Percentiles rank a stretch among this genome's conserved stretches.
phyloP scores from a whole-genome alignment of 768 basidiomycete species.

The Xanthoconium stramineum region DNA sequence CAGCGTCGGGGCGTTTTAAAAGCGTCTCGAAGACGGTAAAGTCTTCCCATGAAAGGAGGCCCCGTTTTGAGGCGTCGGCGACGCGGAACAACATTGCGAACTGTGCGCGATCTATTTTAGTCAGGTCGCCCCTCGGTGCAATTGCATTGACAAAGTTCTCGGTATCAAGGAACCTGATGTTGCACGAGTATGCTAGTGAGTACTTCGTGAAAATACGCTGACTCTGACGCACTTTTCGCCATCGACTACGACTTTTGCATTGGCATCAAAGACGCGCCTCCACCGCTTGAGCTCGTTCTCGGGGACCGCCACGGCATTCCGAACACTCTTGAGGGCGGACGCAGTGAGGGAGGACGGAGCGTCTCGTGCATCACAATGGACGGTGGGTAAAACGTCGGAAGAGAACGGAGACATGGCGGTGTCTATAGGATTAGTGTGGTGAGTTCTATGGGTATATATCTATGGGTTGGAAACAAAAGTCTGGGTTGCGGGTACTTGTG shows the following conservation, averaged over 20 bases:
- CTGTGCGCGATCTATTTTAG: conserved; percentile 83
- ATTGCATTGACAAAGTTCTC: conserved; percentile 95
- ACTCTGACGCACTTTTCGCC: conserved; percentile 71
- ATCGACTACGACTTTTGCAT: conserved; percentile 67
- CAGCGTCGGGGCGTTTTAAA: conserved; percentile 91
- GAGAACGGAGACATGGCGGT: conserved; percentile 37
- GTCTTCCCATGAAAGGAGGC: conserved; percentile 89
- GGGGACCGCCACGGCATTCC: conserved; percentile 64
- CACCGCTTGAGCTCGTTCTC: conserved; percentile 87
- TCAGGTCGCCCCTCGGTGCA: conserved; percentile 80
- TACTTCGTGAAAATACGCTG: conserved; percentile 18
- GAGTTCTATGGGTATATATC: conserved; percentile 33
- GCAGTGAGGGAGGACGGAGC: conserved; percentile 43
- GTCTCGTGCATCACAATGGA: conserved; percentile 50
- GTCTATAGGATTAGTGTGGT: conserved; percentile 31
- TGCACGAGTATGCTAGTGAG: conserved; percentile 3
- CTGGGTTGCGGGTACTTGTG: conserved; percentile 14
- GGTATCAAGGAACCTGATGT: conserved; percentile 73
- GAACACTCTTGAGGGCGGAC: conserved; percentile 61
- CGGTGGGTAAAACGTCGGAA: conserved; percentile 46
- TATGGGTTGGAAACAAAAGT: conserved; percentile 19
- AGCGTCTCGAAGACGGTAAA: conserved; percentile 94
- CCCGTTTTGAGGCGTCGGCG: conserved; percentile 74
- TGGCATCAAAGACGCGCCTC: conserved; percentile 82
- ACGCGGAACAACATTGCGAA: conserved; percentile 89